Evolutionary conservation across 371 early-diverging fungal genomes (phyloP), one percentile per base, ranked within the genome.

Genomic region (Gilbertella persicaria): DNA sequence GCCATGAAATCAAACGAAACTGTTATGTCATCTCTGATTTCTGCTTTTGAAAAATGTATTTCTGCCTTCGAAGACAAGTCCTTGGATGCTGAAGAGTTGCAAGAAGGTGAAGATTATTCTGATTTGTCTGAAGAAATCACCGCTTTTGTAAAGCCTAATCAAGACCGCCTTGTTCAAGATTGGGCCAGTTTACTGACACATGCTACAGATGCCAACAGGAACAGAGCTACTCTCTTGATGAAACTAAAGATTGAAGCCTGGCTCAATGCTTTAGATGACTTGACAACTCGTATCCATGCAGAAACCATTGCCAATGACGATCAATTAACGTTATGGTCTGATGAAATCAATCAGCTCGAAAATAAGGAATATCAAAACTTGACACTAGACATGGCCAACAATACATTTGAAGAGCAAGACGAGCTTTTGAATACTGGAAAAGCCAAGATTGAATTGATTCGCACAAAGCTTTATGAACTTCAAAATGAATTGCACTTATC

Each of bases 1-100:
- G 54, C 64, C 0, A 68, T 65, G 71, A 52, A 53, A 19, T 37
- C 64, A 3, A 50, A 50, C 20, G 69, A 64, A 4, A 71, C 50
- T 14, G 50, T 60, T 3, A 58, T 58, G 26, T 50, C 59, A 0
- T 57, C 50, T 0, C 39, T 71, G 14, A 52, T 38, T 14, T 23
- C 38, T 30, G 55, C 62, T 0, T 71, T 48, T 60, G 62, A 66
- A 4, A 65, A 66, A 29, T 70, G 66, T 23, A 30, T 60, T 9
- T 23, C 38, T 28, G 60, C 58, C 0, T 60, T 67, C 38, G 50
- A 47, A 30, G 68, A 56, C 33, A 50, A 50, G 8, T 51, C 54
- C 9, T 30, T 55, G 16, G 46, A 48, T 42, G 13, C 4, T 2
- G 17, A 36, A 50, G 25, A 9, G 16, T n/a, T n/a, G n/a, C n/a